Percentiles rank a stretch among this genome's conserved stretches.
phyloP scores from a whole-genome alignment of 371 early-diverging fungal genomes.

The Syncephalis plumigaleata region DNA sequence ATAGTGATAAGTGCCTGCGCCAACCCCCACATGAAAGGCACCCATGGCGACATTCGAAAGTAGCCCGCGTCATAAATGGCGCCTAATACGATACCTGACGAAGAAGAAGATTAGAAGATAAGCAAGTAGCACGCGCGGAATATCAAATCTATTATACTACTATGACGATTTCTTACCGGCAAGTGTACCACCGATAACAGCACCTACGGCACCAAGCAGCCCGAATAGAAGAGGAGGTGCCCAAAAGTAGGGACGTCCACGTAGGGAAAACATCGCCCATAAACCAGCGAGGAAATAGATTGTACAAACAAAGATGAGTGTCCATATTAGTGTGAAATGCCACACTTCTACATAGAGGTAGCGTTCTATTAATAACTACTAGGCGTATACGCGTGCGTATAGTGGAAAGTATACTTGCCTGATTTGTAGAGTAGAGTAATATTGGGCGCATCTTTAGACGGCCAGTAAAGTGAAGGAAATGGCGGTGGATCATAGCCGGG shows the following conservation, averaged over 20 bases:
- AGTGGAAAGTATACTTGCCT: too few species aligned
- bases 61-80: slow-evolving; percentile 41
- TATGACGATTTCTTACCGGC: slow-evolving; percentile 19
- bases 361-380: too few species aligned
- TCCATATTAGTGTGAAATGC: slow-evolving; percentile 26
- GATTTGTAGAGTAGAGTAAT: slow-evolving; percentile 11
- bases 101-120: background rate
- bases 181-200: slow-evolving; percentile 33
- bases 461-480: slow-evolving; percentile 49
- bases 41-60: slow-evolving; percentile 52
- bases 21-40: slow-evolving; percentile 41
- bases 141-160: background rate
- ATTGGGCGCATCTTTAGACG: slow-evolving; percentile 22
- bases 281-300: slow-evolving; percentile 25
- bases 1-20: slow-evolving; percentile 38
- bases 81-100: slow-evolving; percentile 32
- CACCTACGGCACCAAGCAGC: slow-evolving; percentile 27
- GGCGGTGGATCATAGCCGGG: slow-evolving; percentile 31
- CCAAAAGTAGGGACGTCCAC: slow-evolving; percentile 7
- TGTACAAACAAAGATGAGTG: slow-evolving; percentile 16
- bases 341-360: slow-evolving; percentile 31
- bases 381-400: too few species aligned
- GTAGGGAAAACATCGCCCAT: background rate
- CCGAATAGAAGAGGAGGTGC: slow-evolving; percentile 31
- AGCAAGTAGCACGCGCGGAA: background rate